Evolutionary conservation across 345 rosid species (phyloP).

Genomic region (Gossypium raimondii): DNA sequence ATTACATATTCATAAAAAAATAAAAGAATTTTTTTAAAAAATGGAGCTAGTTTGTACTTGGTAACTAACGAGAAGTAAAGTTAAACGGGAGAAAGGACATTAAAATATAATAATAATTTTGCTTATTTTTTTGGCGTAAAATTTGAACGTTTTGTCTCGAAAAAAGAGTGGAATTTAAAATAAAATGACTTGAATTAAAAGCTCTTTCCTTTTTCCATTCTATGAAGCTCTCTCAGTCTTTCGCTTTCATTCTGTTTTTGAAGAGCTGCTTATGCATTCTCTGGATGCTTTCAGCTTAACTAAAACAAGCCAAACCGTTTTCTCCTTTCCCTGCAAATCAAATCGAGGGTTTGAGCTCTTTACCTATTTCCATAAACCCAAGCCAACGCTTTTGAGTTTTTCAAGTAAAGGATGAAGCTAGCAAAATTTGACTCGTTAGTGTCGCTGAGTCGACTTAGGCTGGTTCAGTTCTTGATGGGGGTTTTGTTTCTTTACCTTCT

Average conservation of each 20-base stretch:
- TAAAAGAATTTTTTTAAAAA: background rate
- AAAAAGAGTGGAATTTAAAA: too few relatives aligned
- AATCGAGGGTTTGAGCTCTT: slow-evolving; percentile 10
- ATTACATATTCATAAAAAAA: too few relatives aligned
- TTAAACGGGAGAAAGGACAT: background rate
- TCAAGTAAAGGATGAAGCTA: slow-evolving; percentile 33
- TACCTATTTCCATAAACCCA: background rate
- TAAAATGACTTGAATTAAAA: background rate
- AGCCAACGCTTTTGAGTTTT: background rate
- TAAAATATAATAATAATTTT: background rate
- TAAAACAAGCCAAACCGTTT: background rate
- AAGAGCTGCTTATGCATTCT: background rate
- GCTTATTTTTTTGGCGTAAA: background rate
- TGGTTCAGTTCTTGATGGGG: slow-evolving; percentile 38
- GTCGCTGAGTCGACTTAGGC: slow-evolving; percentile 33
- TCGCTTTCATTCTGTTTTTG: background rate
- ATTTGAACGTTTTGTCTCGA: slow-evolving; percentile 6
- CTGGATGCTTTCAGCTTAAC: background rate
- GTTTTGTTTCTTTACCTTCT: slow-evolving; percentile 37
- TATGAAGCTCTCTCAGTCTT: background rate
- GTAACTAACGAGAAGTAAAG: background rate
- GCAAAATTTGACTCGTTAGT: slow-evolving; percentile 35
- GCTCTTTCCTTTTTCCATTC: background rate
- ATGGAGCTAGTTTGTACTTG: background rate
- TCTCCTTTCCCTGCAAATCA: background rate